phyloP scores from a whole-genome alignment of 441 rosid genomes.

The Aquilaria agallochum region DNA sequence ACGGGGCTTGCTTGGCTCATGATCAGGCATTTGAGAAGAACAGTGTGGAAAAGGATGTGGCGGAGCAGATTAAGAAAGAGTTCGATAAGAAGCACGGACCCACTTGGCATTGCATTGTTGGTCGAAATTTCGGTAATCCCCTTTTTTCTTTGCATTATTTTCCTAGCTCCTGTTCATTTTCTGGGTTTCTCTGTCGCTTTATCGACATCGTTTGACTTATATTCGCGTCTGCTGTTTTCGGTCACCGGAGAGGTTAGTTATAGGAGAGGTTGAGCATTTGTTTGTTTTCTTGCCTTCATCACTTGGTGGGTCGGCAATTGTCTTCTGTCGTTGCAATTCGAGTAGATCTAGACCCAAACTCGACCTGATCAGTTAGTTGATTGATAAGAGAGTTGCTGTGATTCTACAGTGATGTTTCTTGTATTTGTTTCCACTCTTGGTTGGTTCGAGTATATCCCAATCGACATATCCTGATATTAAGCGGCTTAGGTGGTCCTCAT shows the following conservation, averaged over 20 bases:
- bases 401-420: no score
- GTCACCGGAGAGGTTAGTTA: neutral
- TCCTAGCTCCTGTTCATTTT: neutral
- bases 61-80: conserved; percentile 96
- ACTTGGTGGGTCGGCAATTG: neutral
- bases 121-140: conserved; percentile 91
- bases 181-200: no score
- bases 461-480: no score
- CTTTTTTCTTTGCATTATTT: conserved; percentile 3
- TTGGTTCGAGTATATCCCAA: no score
- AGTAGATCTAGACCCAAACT: conserved; percentile 19
- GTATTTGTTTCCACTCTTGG: no score
- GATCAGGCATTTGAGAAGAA: conserved; percentile 78
- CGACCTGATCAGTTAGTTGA: neutral
- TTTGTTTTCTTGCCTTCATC: conserved; percentile 1
- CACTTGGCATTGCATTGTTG: conserved; percentile 99
- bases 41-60: conserved; percentile 93
- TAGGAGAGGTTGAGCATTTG: neutral
- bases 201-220: conserved; percentile 12
- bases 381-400: no score
- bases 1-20: conserved; percentile 2
- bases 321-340: conserved; percentile 5
- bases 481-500: no score
- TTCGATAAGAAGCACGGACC: conserved; percentile 93
- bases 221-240: neutral